A percentile compares a stretch with the other conserved stretches of the same genome.
These are phyloP conservation scores for Parmelia sp. DNA, from an alignment of 495 filamentous ascomycete genomes.

Conservation along the genomic window DNA sequence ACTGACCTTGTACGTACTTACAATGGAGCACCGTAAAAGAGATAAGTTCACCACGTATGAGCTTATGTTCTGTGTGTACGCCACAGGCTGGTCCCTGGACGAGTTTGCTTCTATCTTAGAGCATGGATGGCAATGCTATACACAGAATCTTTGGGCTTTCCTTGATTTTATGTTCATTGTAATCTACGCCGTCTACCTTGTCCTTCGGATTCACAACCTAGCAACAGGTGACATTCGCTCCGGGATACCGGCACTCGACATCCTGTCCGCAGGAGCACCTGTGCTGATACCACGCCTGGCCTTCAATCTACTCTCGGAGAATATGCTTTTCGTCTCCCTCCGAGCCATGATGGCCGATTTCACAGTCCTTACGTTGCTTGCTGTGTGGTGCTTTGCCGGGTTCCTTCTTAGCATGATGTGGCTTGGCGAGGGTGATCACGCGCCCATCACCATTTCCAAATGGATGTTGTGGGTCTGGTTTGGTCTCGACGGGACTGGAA, in stretches of 20 bases:
- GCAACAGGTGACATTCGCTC: conserved; percentile 33
- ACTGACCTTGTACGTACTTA: conserved; percentile 53
- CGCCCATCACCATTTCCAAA: conserved; percentile 54
- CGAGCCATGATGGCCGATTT: conserved; percentile 72
- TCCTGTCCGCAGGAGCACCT: conserved; percentile 62
- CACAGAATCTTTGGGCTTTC: conserved; percentile 74
- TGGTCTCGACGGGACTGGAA: conserved; percentile 65
- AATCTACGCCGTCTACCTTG: conserved; percentile 56
- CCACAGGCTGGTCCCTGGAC: conserved; percentile 65
- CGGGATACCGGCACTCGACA: conserved; percentile 56
- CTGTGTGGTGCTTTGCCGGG: conserved; percentile 65
- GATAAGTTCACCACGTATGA: conserved; percentile 46
- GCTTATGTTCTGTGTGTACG: conserved; percentile 56
- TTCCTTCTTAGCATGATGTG: conserved; percentile 66
- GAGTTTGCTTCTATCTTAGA: conserved; percentile 65
- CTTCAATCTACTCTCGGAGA: conserved; percentile 68
- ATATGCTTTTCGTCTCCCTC: conserved; percentile 64
- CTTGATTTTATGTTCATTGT: conserved; percentile 60
- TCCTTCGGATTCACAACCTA: conserved; percentile 54
- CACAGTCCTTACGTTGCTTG: conserved; percentile 54
- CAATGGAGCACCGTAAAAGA: conserved; percentile 54
- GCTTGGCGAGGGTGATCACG: conserved; percentile 46
- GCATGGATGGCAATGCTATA: conserved; percentile 70
- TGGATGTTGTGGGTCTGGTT: conserved; percentile 85
- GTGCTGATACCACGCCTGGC: conserved; percentile 65